Evolutionary conservation across 352 stramenopile genomes (phyloP).

Genomic region (Globisporangium parvum): DNA sequence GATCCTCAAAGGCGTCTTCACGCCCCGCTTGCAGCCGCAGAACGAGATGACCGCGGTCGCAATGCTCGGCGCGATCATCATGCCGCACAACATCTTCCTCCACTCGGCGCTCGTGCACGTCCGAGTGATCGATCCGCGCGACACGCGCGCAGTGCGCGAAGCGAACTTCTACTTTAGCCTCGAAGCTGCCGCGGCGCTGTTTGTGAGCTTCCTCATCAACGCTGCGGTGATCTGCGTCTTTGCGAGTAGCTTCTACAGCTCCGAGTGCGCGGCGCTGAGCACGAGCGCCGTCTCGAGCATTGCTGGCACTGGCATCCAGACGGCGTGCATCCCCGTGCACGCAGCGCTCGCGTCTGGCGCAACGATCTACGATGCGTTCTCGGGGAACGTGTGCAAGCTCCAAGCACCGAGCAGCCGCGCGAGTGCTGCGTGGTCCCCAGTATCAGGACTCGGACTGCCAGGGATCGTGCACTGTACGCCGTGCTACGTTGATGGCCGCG

Average conservation of each 20-base stretch:
- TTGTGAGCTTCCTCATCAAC: slow-evolving; percentile 91
- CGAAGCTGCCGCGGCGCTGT: slow-evolving; percentile 76
- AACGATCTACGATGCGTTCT: slow-evolving; percentile 56
- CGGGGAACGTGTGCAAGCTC: slow-evolving; percentile 48
- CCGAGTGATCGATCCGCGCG: neutral
- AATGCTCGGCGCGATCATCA: slow-evolving; percentile 39
- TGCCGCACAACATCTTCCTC: slow-evolving; percentile 93
- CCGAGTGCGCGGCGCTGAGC: slow-evolving; percentile 38
- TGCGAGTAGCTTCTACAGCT: slow-evolving; percentile 85
- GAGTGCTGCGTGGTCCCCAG: neutral
- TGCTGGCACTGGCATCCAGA: slow-evolving; percentile 48
- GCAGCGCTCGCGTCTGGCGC: slow-evolving; percentile 41
- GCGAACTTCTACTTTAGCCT: slow-evolving; percentile 85
- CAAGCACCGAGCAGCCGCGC: neutral
- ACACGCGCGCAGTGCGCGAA: slow-evolving; percentile 30
- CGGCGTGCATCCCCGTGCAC: slow-evolving; percentile 50
- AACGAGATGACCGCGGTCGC: slow-evolving; percentile 5
- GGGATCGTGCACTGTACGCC: slow-evolving; percentile 20
- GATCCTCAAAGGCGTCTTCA: slow-evolving; percentile 44
- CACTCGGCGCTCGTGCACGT: slow-evolving; percentile 83
- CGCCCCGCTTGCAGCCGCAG: neutral
- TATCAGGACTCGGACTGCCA: neutral
- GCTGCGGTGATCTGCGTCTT: slow-evolving; percentile 86
- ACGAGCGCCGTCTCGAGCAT: slow-evolving; percentile 46
- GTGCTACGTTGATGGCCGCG: slow-evolving; percentile 44